These are phyloP conservation scores for Tricholoma bakamatsutake DNA, from an alignment of 768 basidiomycete species.

Conservation along the genomic window DNA sequence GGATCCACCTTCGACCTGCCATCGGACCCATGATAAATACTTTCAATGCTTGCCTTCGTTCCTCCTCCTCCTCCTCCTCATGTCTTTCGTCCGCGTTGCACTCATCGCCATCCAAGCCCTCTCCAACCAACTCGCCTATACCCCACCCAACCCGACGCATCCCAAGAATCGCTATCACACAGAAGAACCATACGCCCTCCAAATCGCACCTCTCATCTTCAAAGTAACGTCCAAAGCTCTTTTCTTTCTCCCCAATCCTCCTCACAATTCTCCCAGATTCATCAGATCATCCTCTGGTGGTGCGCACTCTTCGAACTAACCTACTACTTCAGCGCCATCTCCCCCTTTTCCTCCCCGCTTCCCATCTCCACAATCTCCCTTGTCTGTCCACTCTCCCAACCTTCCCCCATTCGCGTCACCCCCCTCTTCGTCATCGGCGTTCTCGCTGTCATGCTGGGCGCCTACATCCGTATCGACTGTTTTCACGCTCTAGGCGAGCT, in stretches of 20 bases:
- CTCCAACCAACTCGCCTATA: constrained; percentile 39
- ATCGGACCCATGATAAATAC: too few relatives aligned
- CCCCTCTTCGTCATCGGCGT: constrained; percentile 31
- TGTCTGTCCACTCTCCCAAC: constrained; percentile 20
- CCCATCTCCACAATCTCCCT: constrained; percentile 26
- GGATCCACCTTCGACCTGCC: too few relatives aligned
- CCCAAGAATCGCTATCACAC: constrained; percentile 40
- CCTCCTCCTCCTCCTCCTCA: too few relatives aligned
- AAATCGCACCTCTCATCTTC: constrained; percentile 43
- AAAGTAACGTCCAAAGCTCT: constrained; percentile 24
- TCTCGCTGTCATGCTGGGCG: constrained; percentile 27
- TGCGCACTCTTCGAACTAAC: constrained; percentile 17
- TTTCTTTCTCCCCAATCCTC: not conserved
- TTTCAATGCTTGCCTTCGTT: too few relatives aligned
- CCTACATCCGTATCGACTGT: constrained; percentile 37
- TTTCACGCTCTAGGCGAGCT: constrained; percentile 38
- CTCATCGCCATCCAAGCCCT: constrained; percentile 37
- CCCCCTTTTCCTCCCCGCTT: constrained; percentile 21
- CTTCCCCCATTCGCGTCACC: constrained; percentile 20
- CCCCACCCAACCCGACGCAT: constrained; percentile 44
- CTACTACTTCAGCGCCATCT: constrained; percentile 11
- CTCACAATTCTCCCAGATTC: constrained; percentile 6
- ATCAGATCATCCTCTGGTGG: constrained; percentile 15
- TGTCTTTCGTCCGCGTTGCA: constrained; percentile 35
- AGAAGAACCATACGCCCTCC: constrained; percentile 35